Base-by-base conservation (phyloP, 2,329 filamentous ascomycete genomes). In the Hypoxylon sp. region DNA sequence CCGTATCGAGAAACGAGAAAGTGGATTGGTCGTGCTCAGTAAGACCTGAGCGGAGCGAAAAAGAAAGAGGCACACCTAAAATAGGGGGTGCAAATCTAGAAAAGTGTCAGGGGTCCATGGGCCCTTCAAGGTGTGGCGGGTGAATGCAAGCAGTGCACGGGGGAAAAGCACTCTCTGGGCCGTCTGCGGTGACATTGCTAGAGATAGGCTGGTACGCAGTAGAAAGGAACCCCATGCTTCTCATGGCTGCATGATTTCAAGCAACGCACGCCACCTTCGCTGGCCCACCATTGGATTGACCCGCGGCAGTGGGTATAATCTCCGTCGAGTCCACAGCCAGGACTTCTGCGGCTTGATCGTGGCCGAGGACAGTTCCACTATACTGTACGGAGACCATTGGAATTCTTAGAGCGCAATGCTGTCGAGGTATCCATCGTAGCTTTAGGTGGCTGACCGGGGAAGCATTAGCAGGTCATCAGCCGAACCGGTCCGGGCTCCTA, bases 301-400 rank as follows among this genome's bases (percentile, higher is more conserved):
- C 75, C 75, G 68, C 70, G 72, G 74, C 69, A 71, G 74, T 77
- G 75, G 74, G 57, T 70, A 71, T 76, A 78, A 73, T 73, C 66
- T 73, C 66, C 68, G 68, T 50, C 59, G 53, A 68, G 54, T 70
- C 58, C 57, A 65, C 65, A 65, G 61, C 61, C 59, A 67, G 59
- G 68, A 62, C 61, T 65, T 54, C 62, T 68, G 68, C 64, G 68
- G 64, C 69, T 65, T 67, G 62, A 67, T 62, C 67, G 51, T 65
- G 46, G 20, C 46, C 46, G 57, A 24, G 54, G 59, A 72, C 67
- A 70, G 71, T 69, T 26, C 52, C 49, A 41, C 34, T 34, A 56
- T 72, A 74, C 72, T 74, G 72, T 73, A 73, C 60, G 71, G 72
- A 61, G 65, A 61, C 61, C 60, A 60, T 64, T 54, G n/a, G n/a